These are phyloP conservation scores for Macrolepiota dolichaula DNA, from an alignment of 768 basidiomycete species.

Conservation along the genomic window DNA sequence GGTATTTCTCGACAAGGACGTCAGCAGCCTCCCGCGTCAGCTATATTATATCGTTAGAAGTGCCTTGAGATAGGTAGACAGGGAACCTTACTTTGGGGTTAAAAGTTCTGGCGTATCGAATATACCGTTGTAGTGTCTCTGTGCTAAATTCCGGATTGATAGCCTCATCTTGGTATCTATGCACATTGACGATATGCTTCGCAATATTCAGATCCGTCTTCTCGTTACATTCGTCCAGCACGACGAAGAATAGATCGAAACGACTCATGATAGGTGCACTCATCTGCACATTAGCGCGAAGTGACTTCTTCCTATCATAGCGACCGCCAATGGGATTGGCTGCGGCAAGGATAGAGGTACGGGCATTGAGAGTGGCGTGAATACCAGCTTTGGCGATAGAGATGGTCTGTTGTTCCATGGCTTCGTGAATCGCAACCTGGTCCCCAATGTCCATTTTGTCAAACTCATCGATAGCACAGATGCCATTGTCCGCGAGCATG, in stretches of 20 bases:
- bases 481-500: conserved; percentile 99
- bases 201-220: conserved; percentile 91
- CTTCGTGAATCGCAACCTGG: conserved; percentile 99
- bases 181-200: conserved; percentile 95
- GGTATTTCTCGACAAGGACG: conserved; percentile 92
- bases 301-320: conserved; percentile 91
- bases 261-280: conserved; percentile 99
- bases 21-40: conserved; percentile 91
- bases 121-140: conserved; percentile 93
- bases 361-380: conserved; percentile 95
- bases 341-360: conserved; percentile 95
- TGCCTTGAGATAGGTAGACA: conserved; percentile 1
- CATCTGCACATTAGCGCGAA: conserved; percentile 95
- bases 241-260: conserved; percentile 97
- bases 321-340: conserved; percentile 97
- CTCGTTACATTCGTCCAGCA: conserved; percentile 95
- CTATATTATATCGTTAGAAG: conserved; percentile 35
- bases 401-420: conserved; percentile 99
- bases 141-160: conserved; percentile 97
- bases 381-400: conserved; percentile 99
- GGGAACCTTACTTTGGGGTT: conserved; percentile 77
- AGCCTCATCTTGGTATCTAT: conserved; percentile 91
- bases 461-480: conserved; percentile 99
- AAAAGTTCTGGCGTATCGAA: conserved; percentile 95
- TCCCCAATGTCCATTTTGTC: conserved; percentile 99